Percentiles rank a stretch among this genome's conserved stretches.
Conservation (phyloP, 2,329 filamentous ascomycete genomes). For the Talaromyces sp. region DNA sequence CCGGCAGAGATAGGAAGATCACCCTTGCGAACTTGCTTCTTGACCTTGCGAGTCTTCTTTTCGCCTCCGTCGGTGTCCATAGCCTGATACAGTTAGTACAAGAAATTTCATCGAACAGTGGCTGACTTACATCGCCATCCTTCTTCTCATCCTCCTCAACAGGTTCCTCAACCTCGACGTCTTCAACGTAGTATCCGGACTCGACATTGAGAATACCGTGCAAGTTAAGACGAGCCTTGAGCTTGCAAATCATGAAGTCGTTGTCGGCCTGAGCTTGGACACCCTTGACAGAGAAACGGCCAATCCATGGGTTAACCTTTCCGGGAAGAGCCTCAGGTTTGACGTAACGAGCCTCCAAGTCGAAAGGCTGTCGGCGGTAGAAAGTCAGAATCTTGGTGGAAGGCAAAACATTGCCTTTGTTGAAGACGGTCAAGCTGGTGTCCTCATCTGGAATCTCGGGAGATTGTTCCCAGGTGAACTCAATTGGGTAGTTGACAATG, state of each 20-base stretch:
- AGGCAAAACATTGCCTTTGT: slow-evolving; percentile 93
- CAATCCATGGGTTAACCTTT: slow-evolving; percentile 91
- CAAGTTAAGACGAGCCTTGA: slow-evolving; percentile 94
- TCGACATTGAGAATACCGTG: slow-evolving; percentile 96
- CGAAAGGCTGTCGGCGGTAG: slow-evolving; percentile 96
- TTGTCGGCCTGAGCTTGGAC: slow-evolving; percentile 91
- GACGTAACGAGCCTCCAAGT: slow-evolving; percentile 90
- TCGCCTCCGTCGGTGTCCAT: slow-evolving; percentile 83
- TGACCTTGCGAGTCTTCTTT: slow-evolving; percentile 89
- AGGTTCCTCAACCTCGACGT: slow-evolving; percentile 94
- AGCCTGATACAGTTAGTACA: slow-evolving; percentile 54
- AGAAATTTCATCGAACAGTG: not conserved
- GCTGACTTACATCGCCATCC: slow-evolving; percentile 56
- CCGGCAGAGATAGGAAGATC: slow-evolving; percentile 84
- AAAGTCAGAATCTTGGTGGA: slow-evolving; percentile 99
- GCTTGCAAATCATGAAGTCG: slow-evolving; percentile 99
- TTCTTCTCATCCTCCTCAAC: slow-evolving; percentile 66
- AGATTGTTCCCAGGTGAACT: slow-evolving; percentile 98
- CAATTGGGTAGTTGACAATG: slow-evolving; percentile 96
- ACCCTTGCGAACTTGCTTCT: slow-evolving; percentile 98
- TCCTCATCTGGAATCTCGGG: slow-evolving; percentile 98
- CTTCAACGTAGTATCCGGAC: slow-evolving; percentile 96
- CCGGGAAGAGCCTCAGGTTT: slow-evolving; percentile 83
- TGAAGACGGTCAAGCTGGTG: slow-evolving; percentile 94
- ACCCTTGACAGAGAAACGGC: slow-evolving; percentile 95